phyloP scores from a whole-genome alignment of 306 rosid species.

The Cajanus cajan region DNA sequence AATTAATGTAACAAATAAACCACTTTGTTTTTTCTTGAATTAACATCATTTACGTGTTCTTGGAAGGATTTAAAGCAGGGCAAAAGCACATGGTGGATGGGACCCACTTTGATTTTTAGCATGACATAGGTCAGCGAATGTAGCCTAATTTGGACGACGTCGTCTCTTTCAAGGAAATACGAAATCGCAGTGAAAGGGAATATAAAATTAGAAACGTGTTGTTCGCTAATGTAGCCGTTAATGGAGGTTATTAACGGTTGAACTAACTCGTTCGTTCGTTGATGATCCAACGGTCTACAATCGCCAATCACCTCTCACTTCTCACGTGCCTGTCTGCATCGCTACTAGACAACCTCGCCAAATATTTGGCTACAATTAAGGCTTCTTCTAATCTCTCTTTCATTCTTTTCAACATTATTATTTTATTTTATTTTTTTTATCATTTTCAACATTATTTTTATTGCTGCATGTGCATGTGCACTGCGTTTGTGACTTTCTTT shows the following conservation, averaged over 20 bases:
- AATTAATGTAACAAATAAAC: background rate
- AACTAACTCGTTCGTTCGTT: slow-evolving; percentile 7
- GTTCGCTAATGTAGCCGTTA: slow-evolving; percentile 45
- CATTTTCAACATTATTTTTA: background rate
- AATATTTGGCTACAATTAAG: slow-evolving; percentile 29
- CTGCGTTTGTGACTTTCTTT: background rate
- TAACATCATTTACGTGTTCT: background rate
- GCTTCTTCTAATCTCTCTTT: background rate
- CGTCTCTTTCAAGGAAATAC: slow-evolving; percentile 33
- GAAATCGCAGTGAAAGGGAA: slow-evolving; percentile 24
- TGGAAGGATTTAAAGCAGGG: background rate
- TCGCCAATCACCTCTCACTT: background rate
- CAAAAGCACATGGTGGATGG: slow-evolving; percentile 30
- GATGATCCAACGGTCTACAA: slow-evolving; percentile 1
- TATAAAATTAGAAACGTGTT: background rate
- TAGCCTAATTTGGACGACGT: slow-evolving; percentile 30
- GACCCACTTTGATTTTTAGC: slow-evolving; percentile 25
- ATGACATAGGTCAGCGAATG: background rate
- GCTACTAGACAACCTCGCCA: background rate
- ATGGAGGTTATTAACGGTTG: slow-evolving; percentile 43
- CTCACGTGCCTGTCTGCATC: slow-evolving; percentile 30
- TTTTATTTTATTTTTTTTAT: background rate
- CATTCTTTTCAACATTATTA: background rate
- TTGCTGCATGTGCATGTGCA: background rate
- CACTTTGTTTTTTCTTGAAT: background rate